These are phyloP conservation scores for Eucalyptus cloeziana DNA, from an alignment of 345 rosid genomes.

Conservation along the genomic window DNA sequence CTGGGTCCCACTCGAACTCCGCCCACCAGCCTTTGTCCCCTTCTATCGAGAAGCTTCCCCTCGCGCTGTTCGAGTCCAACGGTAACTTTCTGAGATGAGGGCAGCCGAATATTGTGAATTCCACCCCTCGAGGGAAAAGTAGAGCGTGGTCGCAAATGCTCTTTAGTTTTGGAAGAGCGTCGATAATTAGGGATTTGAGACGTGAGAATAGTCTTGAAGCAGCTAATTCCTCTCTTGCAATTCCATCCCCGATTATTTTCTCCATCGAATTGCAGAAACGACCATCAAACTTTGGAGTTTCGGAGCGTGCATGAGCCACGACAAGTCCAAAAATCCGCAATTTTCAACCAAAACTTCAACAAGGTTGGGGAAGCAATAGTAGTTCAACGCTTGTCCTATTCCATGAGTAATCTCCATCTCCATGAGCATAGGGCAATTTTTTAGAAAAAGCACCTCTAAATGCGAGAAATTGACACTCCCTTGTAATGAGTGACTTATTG, in stretches of 20 bases:
- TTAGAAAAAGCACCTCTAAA: accelerated
- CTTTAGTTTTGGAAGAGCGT: accelerated
- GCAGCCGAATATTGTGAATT: accelerated
- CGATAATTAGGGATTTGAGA: accelerated
- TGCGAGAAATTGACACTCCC: accelerated
- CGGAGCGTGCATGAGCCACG: accelerated
- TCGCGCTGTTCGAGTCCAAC: accelerated
- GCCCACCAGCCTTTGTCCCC: accelerated
- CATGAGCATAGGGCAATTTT: accelerated
- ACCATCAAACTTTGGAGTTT: accelerated
- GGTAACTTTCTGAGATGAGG: background rate
- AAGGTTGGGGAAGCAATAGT: background rate
- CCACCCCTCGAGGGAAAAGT: background rate
- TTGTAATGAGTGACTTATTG: background rate
- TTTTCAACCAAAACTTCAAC: accelerated
- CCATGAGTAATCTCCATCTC: background rate
- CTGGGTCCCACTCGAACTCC: background rate
- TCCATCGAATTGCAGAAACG: accelerated
- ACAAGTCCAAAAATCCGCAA: background rate
- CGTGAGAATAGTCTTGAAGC: background rate
- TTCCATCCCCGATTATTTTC: background rate
- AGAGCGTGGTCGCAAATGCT: background rate
- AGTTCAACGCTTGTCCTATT: background rate
- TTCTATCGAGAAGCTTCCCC: accelerated
- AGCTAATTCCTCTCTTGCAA: background rate